Conservation (phyloP, 805 yeast genomes). For the Ogataea pignaliae region DNA sequence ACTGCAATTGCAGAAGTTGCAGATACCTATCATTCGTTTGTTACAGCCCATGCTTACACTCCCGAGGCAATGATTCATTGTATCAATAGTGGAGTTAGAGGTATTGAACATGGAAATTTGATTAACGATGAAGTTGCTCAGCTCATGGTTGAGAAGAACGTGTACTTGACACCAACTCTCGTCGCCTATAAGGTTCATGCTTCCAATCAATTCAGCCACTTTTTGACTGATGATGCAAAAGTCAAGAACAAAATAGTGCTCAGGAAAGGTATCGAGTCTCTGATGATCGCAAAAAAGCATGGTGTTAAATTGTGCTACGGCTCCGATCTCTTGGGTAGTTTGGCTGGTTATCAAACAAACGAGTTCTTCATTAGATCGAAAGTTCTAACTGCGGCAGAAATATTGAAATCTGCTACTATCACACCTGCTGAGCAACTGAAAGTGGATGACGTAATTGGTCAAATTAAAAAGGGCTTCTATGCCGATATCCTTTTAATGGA, state of each 20-base stretch:
- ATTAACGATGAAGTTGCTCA: conserved; percentile 25
- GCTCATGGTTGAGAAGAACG: conserved; percentile 21
- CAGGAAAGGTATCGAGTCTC: conserved; percentile 17
- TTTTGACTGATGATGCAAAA: conserved; percentile 15
- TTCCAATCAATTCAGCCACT: conserved; percentile 21
- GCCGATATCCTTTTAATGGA: conserved; percentile 25
- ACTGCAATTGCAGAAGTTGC: conserved; percentile 26
- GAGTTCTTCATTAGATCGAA: conserved; percentile 25
- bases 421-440: conserved; percentile 23
- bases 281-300: conserved; percentile 19
- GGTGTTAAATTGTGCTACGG: conserved; percentile 26
- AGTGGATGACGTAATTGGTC: conserved; percentile 20
- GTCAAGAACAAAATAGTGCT: conserved; percentile 21
- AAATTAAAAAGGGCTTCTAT: conserved; percentile 21
- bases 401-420: conserved; percentile 25
- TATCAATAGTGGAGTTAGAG: conserved; percentile 24
- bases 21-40: conserved; percentile 22
- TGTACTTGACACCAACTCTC: conserved; percentile 26
- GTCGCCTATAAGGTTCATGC: conserved; percentile 28
- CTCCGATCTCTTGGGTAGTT: conserved; percentile 24
- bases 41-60: conserved; percentile 28
- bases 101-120: conserved; percentile 29
- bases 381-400: conserved; percentile 21
- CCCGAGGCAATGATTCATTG: conserved; percentile 22
- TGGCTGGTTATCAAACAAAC: conserved; percentile 24